Conservation (phyloP, 768 basidiomycete species). For the Mrakia blollopis region DNA sequence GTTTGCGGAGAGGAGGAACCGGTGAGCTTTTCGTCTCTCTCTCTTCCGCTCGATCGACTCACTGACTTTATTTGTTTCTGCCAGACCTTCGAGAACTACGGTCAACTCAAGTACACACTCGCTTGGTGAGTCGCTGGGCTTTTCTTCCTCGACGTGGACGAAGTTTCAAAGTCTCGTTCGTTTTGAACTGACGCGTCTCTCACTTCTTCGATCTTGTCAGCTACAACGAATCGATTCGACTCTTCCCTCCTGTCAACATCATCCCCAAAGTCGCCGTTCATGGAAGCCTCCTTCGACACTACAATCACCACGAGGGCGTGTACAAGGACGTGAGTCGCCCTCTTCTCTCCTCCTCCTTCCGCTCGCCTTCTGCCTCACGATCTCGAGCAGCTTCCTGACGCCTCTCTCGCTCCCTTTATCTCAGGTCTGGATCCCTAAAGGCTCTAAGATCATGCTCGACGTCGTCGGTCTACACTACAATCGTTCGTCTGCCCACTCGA, state of each 20-base stretch:
- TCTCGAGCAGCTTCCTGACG: not conserved
- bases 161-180: too few relatives aligned
- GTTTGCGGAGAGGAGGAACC: slow-evolving; percentile 36
- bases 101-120: slow-evolving; percentile 38
- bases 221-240: slow-evolving; percentile 34
- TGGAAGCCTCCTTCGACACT: slow-evolving; percentile 16
- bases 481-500: slow-evolving; percentile 1
- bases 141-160: not conserved
- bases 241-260: slow-evolving; percentile 33
- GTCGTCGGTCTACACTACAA: slow-evolving; percentile 34
- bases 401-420: not conserved
- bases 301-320: not conserved
- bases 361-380: too few relatives aligned
- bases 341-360: not conserved
- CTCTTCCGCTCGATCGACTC: not conserved
- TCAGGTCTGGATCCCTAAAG: slow-evolving; percentile 16
- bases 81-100: slow-evolving; percentile 21
- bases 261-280: slow-evolving; percentile 34
- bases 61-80: not conserved
- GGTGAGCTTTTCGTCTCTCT: not conserved
- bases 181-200: not conserved
- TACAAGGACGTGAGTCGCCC: not conserved
- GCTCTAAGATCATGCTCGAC: slow-evolving; percentile 29
- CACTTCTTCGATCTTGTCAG: not conserved
- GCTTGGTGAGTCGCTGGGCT: slow-evolving; percentile 21